Evolutionary conservation across 2,329 filamentous ascomycete genomes (phyloP), one percentile per base, ranked within the genome.

Genomic region (Remersonia thermophila): DNA sequence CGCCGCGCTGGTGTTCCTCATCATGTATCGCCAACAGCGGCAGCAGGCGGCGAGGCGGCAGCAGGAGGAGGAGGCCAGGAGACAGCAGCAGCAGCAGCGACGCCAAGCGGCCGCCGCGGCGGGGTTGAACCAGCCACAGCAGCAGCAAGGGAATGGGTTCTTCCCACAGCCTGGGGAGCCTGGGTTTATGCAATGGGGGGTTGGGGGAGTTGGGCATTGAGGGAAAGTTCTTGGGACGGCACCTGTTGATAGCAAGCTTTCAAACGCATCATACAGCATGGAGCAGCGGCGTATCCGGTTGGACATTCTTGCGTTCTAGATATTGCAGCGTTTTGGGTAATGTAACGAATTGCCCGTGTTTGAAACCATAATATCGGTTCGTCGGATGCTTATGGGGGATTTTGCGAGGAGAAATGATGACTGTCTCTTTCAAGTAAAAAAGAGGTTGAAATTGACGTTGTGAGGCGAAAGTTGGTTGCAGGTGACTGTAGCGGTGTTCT

Each of bases 21-120:
- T 96, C 12, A 93, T 86, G 58, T 89, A 91, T 55, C 68, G 83
- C 14, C 78, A 84, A 44, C 77, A 75, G 52, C 65, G 76, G 41
- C 80, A 84, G 51, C 65, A 78, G 46, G 67, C 62, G 20, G 66
- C 69, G 35, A 58, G 57, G 32, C 55, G 60, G 34, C 50, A 51
- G 13, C 35, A 26, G 31, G 32, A 7, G 36, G 13, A 33, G 17
- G 17, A 29, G 27, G 27, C 27, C 10, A n/a, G 14, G 27, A 15
- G 27, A 7, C 27, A 29, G 14, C 27, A 29, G 14, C 27, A 29
- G 18, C 32, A 26, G n/a, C 32, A 28, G 18, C 32, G 25, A 13
- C 23, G 4, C 14, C 32, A 29, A 13, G 12, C 12, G 14, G 12
- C 27, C 27, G 20, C 20, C 9, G 20, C 20, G 9, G 20, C 9